A percentile compares a stretch with the other conserved stretches of the same genome.
These are phyloP conservation scores for Arthrocladium fulminans DNA, from an alignment of 2,329 filamentous ascomycete species.

Conservation along the genomic window DNA sequence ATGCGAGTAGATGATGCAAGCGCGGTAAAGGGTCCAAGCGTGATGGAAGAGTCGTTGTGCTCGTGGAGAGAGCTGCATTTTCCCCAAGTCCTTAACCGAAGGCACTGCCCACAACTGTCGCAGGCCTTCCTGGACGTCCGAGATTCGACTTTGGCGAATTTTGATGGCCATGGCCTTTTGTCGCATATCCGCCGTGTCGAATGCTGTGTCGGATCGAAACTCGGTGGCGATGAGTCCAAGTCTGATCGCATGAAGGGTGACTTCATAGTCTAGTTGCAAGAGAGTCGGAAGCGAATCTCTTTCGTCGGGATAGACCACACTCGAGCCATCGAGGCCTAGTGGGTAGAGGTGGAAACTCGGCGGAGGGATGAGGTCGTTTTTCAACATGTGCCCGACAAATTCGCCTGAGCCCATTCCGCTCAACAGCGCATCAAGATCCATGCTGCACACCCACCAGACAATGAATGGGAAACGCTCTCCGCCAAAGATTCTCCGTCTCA, in stretches of 20 bases:
- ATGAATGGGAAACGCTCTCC: slow-evolving; percentile 43
- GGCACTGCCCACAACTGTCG: slow-evolving; percentile 32
- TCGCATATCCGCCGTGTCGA: slow-evolving; percentile 13
- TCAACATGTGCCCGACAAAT: slow-evolving; percentile 41
- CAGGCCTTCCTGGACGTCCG: slow-evolving; percentile 31
- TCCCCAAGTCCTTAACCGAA: slow-evolving; percentile 28
- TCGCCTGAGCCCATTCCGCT: slow-evolving; percentile 44
- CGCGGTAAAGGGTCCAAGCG: slow-evolving; percentile 42
- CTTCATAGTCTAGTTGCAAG: slow-evolving; percentile 38
- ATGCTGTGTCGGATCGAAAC: slow-evolving; percentile 30
- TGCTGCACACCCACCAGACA: slow-evolving; percentile 45
- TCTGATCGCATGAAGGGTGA: slow-evolving; percentile 37
- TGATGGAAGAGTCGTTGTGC: slow-evolving; percentile 36
- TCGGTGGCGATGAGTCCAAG: slow-evolving; percentile 37
- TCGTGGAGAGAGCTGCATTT: slow-evolving; percentile 30
- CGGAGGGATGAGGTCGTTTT: slow-evolving; percentile 40
- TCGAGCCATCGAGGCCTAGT: slow-evolving; percentile 28
- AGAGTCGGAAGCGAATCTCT: slow-evolving; percentile 32
- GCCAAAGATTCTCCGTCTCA: slow-evolving; percentile 38
- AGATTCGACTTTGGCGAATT: slow-evolving; percentile 28
- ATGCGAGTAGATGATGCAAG: slow-evolving; percentile 44
- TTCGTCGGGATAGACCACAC: slow-evolving; percentile 31
- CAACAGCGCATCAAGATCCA: slow-evolving; percentile 49
- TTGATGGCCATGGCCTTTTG: slow-evolving; percentile 21
- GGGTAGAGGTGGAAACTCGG: slow-evolving; percentile 32